Conservation (phyloP, 2,329 filamentous ascomycete genomes). For the Apiospora sp. region DNA sequence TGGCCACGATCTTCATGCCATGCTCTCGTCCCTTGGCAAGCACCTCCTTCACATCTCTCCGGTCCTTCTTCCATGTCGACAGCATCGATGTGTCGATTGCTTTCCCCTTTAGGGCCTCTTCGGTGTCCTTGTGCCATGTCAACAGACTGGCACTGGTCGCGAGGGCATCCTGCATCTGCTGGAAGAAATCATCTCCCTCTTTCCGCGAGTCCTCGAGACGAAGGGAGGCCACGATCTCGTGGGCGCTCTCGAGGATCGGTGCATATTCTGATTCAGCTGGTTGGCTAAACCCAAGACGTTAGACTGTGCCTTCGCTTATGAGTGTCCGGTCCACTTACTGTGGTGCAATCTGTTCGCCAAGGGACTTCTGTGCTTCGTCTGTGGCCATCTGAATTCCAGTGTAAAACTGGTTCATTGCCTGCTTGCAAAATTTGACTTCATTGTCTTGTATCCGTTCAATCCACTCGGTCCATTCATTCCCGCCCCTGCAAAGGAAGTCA, state of each 20-base stretch:
- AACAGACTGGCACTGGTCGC: slow-evolving; percentile 39
- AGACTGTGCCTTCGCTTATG: not conserved
- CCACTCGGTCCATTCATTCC: not conserved
- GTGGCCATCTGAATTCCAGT: not conserved
- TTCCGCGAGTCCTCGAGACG: not conserved
- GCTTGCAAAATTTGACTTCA: not conserved
- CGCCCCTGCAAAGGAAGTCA: not conserved
- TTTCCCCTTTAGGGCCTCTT: slow-evolving; percentile 36
- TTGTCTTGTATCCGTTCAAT: not conserved
- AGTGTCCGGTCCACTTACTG: not conserved
- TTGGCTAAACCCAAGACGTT: not conserved
- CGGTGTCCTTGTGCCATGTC: slow-evolving; percentile 39
- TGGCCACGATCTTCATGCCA: slow-evolving; percentile 42
- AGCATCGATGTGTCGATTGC: slow-evolving; percentile 31
- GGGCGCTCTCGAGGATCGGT: not conserved
- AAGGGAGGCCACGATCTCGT: not conserved
- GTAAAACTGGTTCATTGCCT: not conserved
- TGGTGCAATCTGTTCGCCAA: not conserved
- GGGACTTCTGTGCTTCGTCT: not conserved
- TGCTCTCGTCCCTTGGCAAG: slow-evolving; percentile 42
- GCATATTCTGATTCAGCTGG: not conserved
- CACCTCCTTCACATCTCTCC: slow-evolving; percentile 42
- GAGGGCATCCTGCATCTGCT: slow-evolving; percentile 34
- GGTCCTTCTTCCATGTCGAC: slow-evolving; percentile 44
- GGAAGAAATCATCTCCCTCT: slow-evolving; percentile 37